These are phyloP conservation scores for Trichosporon coremiiforme DNA, from an alignment of 1,284 basidiomycete species.

Conservation along the genomic window DNA sequence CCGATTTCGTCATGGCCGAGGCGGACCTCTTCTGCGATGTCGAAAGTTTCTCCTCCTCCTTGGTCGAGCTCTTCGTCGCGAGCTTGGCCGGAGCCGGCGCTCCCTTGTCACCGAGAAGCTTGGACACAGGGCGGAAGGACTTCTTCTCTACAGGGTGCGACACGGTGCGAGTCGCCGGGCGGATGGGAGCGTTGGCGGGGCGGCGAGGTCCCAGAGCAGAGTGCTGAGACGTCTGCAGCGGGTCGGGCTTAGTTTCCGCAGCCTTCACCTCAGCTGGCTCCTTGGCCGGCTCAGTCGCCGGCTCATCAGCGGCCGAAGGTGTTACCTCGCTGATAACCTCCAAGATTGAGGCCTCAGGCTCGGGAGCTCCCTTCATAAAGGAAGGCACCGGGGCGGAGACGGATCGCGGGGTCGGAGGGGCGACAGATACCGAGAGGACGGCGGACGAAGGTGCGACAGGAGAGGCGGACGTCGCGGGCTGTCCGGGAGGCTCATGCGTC, in stretches of 20 bases:
- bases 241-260: not conserved
- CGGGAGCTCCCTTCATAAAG: not conserved
- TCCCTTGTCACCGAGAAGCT: conserved; percentile 21
- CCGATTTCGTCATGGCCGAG: conserved; percentile 1
- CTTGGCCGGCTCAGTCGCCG: not conserved
- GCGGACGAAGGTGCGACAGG: not conserved
- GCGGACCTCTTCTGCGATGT: conserved; percentile 7
- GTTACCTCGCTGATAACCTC: not conserved
- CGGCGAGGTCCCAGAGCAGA: conserved; percentile 1
- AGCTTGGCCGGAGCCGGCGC: conserved; percentile 29
- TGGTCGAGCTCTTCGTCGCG: conserved; percentile 6
- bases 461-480: not conserved
- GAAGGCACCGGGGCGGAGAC: not conserved
- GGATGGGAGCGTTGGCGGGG: not conserved
- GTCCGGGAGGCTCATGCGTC: too few species aligned
- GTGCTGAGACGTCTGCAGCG: not conserved
- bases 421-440: not conserved
- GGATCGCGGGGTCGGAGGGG: not conserved
- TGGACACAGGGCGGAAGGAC: conserved; percentile 27
- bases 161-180: not conserved
- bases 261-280: too few species aligned
- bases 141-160: conserved; percentile 26
- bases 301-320: not conserved
- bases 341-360: not conserved
- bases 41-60: not conserved